phyloP scores from a whole-genome alignment of 768 basidiomycete species.

The Neoboletus magnificus region DNA sequence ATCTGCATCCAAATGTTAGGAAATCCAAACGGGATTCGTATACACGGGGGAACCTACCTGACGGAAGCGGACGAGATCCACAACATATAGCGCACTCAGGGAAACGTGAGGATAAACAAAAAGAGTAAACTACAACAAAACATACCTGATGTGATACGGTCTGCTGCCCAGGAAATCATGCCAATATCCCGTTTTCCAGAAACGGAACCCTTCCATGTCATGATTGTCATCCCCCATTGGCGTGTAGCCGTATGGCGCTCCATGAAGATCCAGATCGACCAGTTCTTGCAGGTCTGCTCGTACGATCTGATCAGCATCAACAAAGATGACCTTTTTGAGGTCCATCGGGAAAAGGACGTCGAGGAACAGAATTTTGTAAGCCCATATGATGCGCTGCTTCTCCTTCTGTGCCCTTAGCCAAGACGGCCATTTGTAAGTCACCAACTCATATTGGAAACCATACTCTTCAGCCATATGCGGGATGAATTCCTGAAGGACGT shows the following conservation, averaged over 20 bases:
- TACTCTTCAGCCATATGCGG: conserved; percentile 90
- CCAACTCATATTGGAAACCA: conserved; percentile 92
- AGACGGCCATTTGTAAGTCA: conserved; percentile 99
- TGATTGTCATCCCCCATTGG: conserved; percentile 96
- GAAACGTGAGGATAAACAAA: conserved; percentile 7
- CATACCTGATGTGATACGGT: conserved; percentile 94
- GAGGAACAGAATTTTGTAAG: conserved; percentile 98
- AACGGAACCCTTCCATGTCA: conserved; percentile 97
- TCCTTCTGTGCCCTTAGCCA: conserved; percentile 97
- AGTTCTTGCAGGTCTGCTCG: conserved; percentile 94
- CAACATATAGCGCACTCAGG: conserved; percentile 88
- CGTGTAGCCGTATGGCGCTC: conserved; percentile 92
- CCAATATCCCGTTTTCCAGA: conserved; percentile 99
- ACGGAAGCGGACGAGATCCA: conserved; percentile 93
- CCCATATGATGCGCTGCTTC: conserved; percentile 99
- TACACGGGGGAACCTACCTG: conserved; percentile 47
- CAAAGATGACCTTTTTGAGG: conserved; percentile 98
- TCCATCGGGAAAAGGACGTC: conserved; percentile 99
- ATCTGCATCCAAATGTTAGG: conserved; percentile 31
- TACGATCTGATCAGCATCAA: conserved; percentile 97
- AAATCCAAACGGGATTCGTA: background rate
- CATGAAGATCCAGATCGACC: conserved; percentile 88
- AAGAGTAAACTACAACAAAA: background rate
- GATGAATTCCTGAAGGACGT: conserved; percentile 72
- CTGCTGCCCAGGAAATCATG: conserved; percentile 76